A percentile compares a stretch with the other conserved stretches of the same genome.
Evolutionary conservation across 2,329 filamentous ascomycete genomes (phyloP).

Genomic region (Harringtonia aguacate): DNA sequence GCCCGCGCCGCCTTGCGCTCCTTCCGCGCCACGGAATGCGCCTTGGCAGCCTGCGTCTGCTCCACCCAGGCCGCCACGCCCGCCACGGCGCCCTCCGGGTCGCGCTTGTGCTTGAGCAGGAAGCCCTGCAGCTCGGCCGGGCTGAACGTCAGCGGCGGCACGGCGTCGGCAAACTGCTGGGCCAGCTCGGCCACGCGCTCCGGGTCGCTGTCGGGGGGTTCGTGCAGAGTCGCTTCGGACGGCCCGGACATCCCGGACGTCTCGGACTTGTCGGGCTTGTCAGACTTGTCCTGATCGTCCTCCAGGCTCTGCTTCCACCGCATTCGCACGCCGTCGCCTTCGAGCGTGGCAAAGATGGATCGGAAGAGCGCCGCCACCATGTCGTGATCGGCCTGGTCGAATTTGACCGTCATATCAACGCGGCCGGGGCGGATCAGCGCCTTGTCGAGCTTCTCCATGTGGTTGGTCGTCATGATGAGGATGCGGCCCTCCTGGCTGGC

Average conservation of each 20-base stretch:
- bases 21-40: slow-evolving; percentile 30
- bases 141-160: slow-evolving; percentile 46
- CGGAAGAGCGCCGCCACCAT: slow-evolving; percentile 46
- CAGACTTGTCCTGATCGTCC: no score
- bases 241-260: no score
- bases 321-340: slow-evolving; percentile 26
- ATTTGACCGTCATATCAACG: slow-evolving; percentile 49
- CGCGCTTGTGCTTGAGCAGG: slow-evolving; percentile 44
- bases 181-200: slow-evolving; percentile 32
- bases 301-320: no score
- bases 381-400: slow-evolving; percentile 39
- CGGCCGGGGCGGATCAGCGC: slow-evolving; percentile 53
- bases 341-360: slow-evolving; percentile 44
- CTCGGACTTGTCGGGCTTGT: no score
- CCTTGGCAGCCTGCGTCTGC: slow-evolving; percentile 35
- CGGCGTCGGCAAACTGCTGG: slow-evolving; percentile 32
- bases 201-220: no score
- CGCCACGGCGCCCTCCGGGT: slow-evolving; percentile 36
- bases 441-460: slow-evolving; percentile 49
- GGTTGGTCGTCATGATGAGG: slow-evolving; percentile 57
- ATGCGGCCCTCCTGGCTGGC: slow-evolving; percentile 53
- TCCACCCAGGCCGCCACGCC: slow-evolving; percentile 37
- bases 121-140: slow-evolving; percentile 52
- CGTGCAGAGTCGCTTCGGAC: no score
- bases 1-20: slow-evolving; percentile 26